A percentile compares a stretch with the other conserved stretches of the same genome.
Conservation (phyloP, 2,329 filamentous ascomycete species). For the Colletotrichum ledebouriae region DNA sequence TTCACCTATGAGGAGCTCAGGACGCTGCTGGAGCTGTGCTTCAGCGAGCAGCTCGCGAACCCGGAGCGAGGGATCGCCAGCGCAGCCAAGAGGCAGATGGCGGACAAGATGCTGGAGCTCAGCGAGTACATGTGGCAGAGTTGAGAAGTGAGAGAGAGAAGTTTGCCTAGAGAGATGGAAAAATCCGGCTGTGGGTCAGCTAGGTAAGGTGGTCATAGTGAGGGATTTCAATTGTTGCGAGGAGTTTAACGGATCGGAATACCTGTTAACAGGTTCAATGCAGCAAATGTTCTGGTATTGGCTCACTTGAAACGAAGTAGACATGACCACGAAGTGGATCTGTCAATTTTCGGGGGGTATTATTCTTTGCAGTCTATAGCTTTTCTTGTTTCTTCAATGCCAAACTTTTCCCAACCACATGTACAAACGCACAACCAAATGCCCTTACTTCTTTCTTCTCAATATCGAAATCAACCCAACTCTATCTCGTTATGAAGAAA, state of each 20-base stretch:
- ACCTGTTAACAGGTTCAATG: not conserved
- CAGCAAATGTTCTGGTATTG: too few species aligned
- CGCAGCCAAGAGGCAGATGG: constrained; percentile 77
- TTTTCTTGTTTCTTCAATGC: constrained; percentile 31
- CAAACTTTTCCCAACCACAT: constrained; percentile 41
- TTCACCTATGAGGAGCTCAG: constrained; percentile 78
- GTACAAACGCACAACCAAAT: constrained; percentile 13
- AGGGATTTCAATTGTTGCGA: constrained; percentile 21
- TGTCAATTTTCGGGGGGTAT: constrained; percentile 34
- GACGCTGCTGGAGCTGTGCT: constrained; percentile 75
- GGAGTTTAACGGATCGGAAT: constrained; percentile 24
- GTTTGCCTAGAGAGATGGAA: too few species aligned
- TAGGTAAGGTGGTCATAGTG: not conserved
- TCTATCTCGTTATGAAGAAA: constrained; percentile 50
- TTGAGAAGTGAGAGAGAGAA: constrained; percentile 42
- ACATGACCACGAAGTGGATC: not conserved
- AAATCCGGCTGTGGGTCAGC: not conserved
- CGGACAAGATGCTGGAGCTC: constrained; percentile 76
- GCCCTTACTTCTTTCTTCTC: not conserved
- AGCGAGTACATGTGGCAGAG: constrained; percentile 81
- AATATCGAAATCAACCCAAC: not conserved
- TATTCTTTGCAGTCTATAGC: constrained; percentile 42
- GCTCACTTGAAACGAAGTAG: too few species aligned
- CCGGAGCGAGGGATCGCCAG: constrained; percentile 76
- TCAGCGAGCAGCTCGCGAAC: constrained; percentile 75